Conservation (phyloP, 1,284 basidiomycete species). For the Vanrija pseudolonga region DNA sequence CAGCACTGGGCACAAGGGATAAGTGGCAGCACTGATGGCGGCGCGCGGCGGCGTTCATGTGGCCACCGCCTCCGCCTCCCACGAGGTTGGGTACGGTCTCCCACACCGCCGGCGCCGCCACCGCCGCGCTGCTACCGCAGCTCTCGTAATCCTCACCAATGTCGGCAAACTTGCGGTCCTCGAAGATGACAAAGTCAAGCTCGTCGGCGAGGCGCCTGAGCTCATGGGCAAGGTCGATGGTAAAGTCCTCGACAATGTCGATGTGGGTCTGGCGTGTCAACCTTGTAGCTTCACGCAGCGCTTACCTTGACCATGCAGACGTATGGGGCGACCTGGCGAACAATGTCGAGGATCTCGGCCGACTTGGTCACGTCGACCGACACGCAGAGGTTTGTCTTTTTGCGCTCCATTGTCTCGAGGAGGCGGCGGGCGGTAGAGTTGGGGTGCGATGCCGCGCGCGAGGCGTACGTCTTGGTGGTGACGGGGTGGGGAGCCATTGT, state of each 20-base stretch:
- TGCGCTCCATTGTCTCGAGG: slow-evolving; percentile 79
- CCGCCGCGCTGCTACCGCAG: neutral
- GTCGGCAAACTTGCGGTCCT: slow-evolving; percentile 98
- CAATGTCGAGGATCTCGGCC: slow-evolving; percentile 75
- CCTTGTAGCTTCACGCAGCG: no score
- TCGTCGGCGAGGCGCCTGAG: slow-evolving; percentile 69
- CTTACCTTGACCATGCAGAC: slow-evolving; percentile 91
- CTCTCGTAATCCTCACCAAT: slow-evolving; percentile 64
- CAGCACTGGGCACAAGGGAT: no score
- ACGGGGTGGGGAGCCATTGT: slow-evolving; percentile 28
- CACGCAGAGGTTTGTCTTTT: slow-evolving; percentile 88
- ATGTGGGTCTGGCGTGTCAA: slow-evolving; percentile 73
- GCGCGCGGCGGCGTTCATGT: neutral
- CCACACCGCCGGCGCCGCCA: neutral
- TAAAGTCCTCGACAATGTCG: slow-evolving; percentile 92
- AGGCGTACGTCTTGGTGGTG: slow-evolving; percentile 58
- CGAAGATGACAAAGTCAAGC: slow-evolving; percentile 95
- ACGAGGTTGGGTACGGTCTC: no score
- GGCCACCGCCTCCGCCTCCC: neutral
- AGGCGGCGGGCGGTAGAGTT: slow-evolving; percentile 75
- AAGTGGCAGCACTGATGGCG: neutral
- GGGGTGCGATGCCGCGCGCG: slow-evolving; percentile 59
- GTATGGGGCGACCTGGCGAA: slow-evolving; percentile 81
- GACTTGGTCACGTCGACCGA: slow-evolving; percentile 90
- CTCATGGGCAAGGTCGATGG: slow-evolving; percentile 65